Percentiles rank a stretch among this genome's conserved stretches.
phyloP scores from a whole-genome alignment of 2,329 filamentous ascomycete species.

The Pezicula neosporulosa region DNA sequence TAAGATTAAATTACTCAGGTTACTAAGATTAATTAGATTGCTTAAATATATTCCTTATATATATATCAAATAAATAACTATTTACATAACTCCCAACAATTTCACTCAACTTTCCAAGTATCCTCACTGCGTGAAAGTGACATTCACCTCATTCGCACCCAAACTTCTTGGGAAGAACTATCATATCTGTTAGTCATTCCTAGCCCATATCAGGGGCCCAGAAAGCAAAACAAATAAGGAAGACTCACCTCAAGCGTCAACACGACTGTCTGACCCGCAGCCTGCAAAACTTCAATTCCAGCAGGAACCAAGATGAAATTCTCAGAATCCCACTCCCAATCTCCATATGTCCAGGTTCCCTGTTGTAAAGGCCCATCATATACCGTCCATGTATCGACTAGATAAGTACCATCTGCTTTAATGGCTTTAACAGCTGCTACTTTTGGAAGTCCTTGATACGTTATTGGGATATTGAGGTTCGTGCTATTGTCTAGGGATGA shows the following conservation, averaged over 20 bases:
- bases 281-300: slow-evolving; percentile 43
- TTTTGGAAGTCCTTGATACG: slow-evolving; percentile 46
- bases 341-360: slow-evolving; percentile 43
- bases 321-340: slow-evolving; percentile 45
- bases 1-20: no score
- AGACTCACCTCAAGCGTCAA: slow-evolving; percentile 41
- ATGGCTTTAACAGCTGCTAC: slow-evolving; percentile 49
- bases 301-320: slow-evolving; percentile 42
- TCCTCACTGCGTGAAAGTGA: slow-evolving; percentile 33
- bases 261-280: slow-evolving; percentile 37
- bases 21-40: no score
- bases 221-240: background rate
- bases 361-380: slow-evolving; percentile 50
- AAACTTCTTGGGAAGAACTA: slow-evolving; percentile 49
- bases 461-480: slow-evolving; percentile 44
- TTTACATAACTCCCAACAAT: no score
- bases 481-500: slow-evolving; percentile 1
- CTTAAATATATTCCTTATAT: no score
- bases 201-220: background rate
- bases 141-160: slow-evolving; percentile 43
- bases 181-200: background rate
- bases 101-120: no score
- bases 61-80: no score
- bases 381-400: slow-evolving; percentile 55
- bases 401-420: slow-evolving; percentile 41